Conservation (phyloP, 768 basidiomycete species). For the Trametes meyenii region DNA sequence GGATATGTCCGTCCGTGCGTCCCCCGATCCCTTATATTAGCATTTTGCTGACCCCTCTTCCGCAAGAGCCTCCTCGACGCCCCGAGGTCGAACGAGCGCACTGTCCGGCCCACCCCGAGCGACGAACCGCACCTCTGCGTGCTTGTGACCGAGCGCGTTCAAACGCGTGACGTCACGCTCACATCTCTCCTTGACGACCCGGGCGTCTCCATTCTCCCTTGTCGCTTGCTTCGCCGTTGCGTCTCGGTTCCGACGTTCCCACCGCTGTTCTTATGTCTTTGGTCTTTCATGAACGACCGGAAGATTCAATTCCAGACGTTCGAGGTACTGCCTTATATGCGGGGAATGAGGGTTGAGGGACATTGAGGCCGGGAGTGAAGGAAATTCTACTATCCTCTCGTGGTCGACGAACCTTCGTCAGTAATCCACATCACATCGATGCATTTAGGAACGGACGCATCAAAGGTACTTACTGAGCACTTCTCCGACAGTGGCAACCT, state of each 20-base stretch:
- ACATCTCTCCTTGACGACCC: conserved; percentile 7
- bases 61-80: not conserved
- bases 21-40: not conserved
- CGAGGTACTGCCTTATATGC: too few species aligned
- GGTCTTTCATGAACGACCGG: too few species aligned
- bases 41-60: not conserved
- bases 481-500: too few species aligned
- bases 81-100: not conserved
- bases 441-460: too few species aligned
- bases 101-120: not conserved
- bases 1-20: not conserved
- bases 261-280: not conserved
- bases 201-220: not conserved
- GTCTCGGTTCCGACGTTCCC: not conserved
- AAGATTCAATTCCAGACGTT: too few species aligned
- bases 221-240: not conserved
- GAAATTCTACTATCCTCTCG: too few species aligned
- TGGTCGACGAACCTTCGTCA: too few species aligned
- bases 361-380: too few species aligned
- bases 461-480: too few species aligned
- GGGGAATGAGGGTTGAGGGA: too few species aligned
- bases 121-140: not conserved
- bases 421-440: too few species aligned
- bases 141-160: conserved; percentile 9
- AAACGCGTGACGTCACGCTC: conserved; percentile 11